Base-by-base conservation (phyloP, 2,329 filamentous ascomycete species). In the Plenodomus lindquistii region DNA sequence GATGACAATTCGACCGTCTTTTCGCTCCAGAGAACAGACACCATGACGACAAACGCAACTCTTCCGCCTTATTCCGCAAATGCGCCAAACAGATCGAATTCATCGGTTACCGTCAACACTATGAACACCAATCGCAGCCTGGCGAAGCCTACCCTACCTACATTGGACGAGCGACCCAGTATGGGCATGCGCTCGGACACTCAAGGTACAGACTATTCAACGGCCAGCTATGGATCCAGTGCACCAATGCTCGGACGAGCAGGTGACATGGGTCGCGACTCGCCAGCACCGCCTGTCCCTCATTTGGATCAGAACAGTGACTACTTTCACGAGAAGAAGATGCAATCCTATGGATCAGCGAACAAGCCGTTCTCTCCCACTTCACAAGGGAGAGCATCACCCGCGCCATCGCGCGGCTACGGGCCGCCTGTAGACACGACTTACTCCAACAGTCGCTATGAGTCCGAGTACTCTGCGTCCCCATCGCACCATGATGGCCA, bases 221-320 rank as follows among this genome's bases (percentile, higher is more conserved):
- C 65, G 38, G 62, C 76, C n/a, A 88, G 80, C 63, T 87, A 84
- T 63, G 81, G 79, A 11, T 85, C 86, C 2, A 83, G 86, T 51
- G 80, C 82, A 7, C 83, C 87, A 1, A 77, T 90, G 5, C 72
- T 88, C 31, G 72, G 75, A 16, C 77, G 82, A 50, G 84, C 85
- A 5, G 79, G 80, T 24, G 78, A 80, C 6, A 87, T 87, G 81
- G 85, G 84, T 16, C 57, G 46, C 34, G 50, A 63, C 1, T 66
- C 68, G 16, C 65, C 69, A 13, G 37, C 54, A 18, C 67, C 67
- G 36, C 60, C 67, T 6, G 62, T 72, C 55, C 67, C 67, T 40
- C 44, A 57, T 22, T 48, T 66, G 1, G 62, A 66, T 29, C 61
- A 57, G 11, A 63, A 65, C 22, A 52, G 45, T 15, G 63, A 69